Evolutionary conservation across 345 rosid genomes (phyloP).

Genomic region (Melaleuca quinquenervia): DNA sequence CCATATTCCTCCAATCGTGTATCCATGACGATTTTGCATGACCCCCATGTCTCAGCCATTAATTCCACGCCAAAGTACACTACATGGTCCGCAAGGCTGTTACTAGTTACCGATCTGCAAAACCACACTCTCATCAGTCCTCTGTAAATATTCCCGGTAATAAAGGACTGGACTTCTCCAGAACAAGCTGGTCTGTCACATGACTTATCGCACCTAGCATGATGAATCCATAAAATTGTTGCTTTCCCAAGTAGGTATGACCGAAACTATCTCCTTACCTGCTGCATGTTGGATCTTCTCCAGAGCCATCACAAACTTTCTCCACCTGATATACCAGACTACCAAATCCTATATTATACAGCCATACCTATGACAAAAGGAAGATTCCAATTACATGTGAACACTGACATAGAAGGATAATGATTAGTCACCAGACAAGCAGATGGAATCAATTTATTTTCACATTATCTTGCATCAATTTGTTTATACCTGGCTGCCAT

Average conservation of each 20-base stretch:
- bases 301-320: constrained; percentile 28
- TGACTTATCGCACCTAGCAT: neutral
- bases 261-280: constrained; percentile 20
- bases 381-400: neutral
- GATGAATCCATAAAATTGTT: neutral
- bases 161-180: neutral
- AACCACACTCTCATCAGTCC: neutral
- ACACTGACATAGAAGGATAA: neutral
- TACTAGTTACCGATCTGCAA: neutral
- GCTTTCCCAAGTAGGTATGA: neutral
- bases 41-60: neutral
- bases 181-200: neutral
- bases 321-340: constrained; percentile 33
- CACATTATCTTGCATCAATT: neutral
- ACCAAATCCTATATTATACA: constrained; percentile 34
- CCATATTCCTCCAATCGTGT: neutral
- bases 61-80: neutral
- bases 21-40: neutral
- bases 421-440: neutral
- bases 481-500: neutral
- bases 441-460: neutral
- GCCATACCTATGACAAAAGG: constrained; percentile 35
- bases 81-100: neutral
- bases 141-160: neutral
- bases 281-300: constrained; percentile 78